A percentile compares a stretch with the other conserved stretches of the same genome.
phyloP scores from a whole-genome alignment of 345 rosid species.

The Salix suchowensis region DNA sequence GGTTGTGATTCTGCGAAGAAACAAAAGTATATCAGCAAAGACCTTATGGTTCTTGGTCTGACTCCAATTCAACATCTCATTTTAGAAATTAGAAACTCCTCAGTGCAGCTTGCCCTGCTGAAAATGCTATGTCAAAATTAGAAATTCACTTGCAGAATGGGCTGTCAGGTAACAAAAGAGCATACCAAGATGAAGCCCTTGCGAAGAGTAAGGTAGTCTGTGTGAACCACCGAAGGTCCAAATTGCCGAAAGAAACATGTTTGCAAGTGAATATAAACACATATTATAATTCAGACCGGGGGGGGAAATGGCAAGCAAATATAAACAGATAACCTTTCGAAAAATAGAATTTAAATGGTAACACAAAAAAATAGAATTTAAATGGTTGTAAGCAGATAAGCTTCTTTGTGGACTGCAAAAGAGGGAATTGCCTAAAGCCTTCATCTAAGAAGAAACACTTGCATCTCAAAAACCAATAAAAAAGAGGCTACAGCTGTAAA shows the following conservation, averaged over 20 bases:
- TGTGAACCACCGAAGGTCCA: slow-evolving; percentile 77
- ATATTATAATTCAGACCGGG: not conserved
- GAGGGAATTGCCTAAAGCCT: not conserved
- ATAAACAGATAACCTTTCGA: no score
- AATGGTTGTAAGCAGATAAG: no score
- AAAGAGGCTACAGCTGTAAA: no score
- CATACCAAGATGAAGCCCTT: slow-evolving; percentile 80
- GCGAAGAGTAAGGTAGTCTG: slow-evolving; percentile 83
- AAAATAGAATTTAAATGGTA: no score
- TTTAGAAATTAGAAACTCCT: not conserved
- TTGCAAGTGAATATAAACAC: slow-evolving; percentile 31
- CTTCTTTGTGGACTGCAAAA: no score
- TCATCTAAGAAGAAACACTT: no score
- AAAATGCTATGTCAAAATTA: no score
- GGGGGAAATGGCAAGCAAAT: no score
- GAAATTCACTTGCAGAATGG: not conserved
- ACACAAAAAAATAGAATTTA: no score
- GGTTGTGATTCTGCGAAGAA: slow-evolving; percentile 76
- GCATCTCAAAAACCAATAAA: no score
- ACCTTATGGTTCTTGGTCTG: not conserved
- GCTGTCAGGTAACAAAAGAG: slow-evolving; percentile 2
- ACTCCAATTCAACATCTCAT: no score
- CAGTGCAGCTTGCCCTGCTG: no score
- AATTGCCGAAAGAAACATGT: slow-evolving; percentile 90
- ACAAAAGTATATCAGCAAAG: slow-evolving; percentile 1